Evolutionary conservation across 495 filamentous ascomycete genomes (phyloP).

Genomic region (Xylaria sp.): DNA sequence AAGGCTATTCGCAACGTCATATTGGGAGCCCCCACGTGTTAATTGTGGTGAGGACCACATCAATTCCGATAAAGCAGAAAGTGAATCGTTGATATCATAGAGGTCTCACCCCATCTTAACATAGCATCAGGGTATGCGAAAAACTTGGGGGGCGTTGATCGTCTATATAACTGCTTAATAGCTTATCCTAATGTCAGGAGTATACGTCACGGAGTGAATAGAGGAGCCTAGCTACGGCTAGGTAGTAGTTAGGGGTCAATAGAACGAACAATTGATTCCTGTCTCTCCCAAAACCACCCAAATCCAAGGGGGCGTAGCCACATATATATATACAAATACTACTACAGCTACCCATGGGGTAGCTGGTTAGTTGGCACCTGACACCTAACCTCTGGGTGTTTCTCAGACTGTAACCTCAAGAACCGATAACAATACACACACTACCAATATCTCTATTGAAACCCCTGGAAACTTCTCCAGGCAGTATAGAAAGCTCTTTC

Average conservation of each 20-base stretch:
- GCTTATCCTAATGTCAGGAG: background rate
- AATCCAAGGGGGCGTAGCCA: no score
- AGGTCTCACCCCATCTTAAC: background rate
- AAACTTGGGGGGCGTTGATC: background rate
- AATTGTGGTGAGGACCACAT: background rate
- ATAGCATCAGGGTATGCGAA: background rate
- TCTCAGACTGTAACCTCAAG: no score
- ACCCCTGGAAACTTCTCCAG: conserved; percentile 24
- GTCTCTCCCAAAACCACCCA: no score
- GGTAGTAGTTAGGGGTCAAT: no score
- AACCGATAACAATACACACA: background rate
- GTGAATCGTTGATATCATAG: conserved; percentile 3
- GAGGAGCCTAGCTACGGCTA: no score
- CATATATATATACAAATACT: no score
- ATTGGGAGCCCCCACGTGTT: background rate
- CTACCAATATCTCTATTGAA: background rate
- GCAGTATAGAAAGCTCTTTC: background rate
- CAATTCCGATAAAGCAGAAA: background rate
- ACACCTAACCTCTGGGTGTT: no score
- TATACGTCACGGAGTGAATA: no score
- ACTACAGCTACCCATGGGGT: no score
- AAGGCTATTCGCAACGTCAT: background rate
- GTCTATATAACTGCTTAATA: background rate
- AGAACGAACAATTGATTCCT: no score
- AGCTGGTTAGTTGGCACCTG: no score